These are phyloP conservation scores for Nepenthes gracilis DNA, from an alignment of 148 eudicot genomes.

Conservation along the genomic window DNA sequence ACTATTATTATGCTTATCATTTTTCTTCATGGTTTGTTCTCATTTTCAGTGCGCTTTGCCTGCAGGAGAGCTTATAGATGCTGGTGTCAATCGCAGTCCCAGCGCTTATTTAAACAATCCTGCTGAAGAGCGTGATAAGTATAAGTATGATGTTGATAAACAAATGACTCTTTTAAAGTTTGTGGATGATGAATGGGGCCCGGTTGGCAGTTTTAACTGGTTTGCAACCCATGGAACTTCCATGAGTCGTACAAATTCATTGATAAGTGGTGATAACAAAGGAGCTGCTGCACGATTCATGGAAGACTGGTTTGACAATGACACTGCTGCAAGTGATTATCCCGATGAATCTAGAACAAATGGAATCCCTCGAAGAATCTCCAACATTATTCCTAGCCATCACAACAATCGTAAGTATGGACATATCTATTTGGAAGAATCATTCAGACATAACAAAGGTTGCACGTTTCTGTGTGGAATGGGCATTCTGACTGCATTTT, in stretches of 20 bases:
- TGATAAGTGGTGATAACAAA: conserved; percentile 97
- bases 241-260: conserved; percentile 85
- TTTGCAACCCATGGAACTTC: conserved; percentile 99
- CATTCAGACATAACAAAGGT: background rate
- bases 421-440: background rate
- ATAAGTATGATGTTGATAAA: conserved; percentile 79
- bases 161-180: conserved; percentile 94
- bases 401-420: conserved; percentile 54
- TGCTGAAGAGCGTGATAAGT: conserved; percentile 62
- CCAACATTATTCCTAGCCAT: conserved; percentile 53
- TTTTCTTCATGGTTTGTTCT: background rate
- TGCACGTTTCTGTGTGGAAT: too few relatives aligned
- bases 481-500: too few relatives aligned
- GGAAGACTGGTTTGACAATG: conserved; percentile 88
- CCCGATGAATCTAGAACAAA: conserved; percentile 14
- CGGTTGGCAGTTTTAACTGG: conserved; percentile 95
- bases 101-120: conserved; percentile 90
- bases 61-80: conserved; percentile 86
- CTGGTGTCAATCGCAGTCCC: conserved; percentile 83
- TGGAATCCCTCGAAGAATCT: conserved; percentile 57
- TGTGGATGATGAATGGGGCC: conserved; percentile 85
- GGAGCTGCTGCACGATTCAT: conserved; percentile 95
- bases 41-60: conserved; percentile 1
- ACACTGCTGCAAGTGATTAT: conserved; percentile 20
- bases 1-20: background rate